Evolutionary conservation across 2,329 filamentous ascomycete species (phyloP), one percentile per base, ranked within the genome.

Genomic region (Pyrenochaeta sp.): DNA sequence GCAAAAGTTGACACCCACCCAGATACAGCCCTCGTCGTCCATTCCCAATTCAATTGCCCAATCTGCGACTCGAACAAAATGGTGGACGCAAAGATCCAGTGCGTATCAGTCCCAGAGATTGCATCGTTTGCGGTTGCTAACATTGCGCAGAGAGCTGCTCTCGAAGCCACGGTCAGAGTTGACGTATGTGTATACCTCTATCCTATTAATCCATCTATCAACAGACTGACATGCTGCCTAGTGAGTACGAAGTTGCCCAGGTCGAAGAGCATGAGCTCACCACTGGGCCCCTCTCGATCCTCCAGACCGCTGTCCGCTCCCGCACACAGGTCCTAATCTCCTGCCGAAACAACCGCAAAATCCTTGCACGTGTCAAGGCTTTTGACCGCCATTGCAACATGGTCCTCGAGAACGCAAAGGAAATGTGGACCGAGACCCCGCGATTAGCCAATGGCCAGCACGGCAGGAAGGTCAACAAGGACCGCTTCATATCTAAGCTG

Each of bases 381-480:
- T 99, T 99, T 76, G 95, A 99, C 79, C 86, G 95, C 56, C 95
- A 99, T 80, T 98, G 93, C 86, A 99, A 99, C 81, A 98, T 99
- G 95, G 91, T 97, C 3, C 83, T 97, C 42, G 92, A 97, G 82
- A 97, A 97, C 67, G 92, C 96, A 37, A 96, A 96, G 84, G 95
- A 99, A 81, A 98, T 99, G 94, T 99, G 95, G 95, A 97, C 93
- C 9, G 95, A 99, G 81, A 95, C 90, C 50, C 92, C 94, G 43
- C 83, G 87, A 56, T 84, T 91, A 71, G 87, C 90, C 18, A 89
- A 88, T 63, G 94, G 94, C 63, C 95, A 94, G 82, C 93, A 92
- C 80, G 93, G 93, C 50, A 83, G 90, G 69, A 88, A 90, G 39
- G 91, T 98, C 59, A 99, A 99, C 82, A 97, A 98, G 86, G 95